phyloP scores from a whole-genome alignment of 495 filamentous ascomycete genomes.

The Penicillium taxi region DNA sequence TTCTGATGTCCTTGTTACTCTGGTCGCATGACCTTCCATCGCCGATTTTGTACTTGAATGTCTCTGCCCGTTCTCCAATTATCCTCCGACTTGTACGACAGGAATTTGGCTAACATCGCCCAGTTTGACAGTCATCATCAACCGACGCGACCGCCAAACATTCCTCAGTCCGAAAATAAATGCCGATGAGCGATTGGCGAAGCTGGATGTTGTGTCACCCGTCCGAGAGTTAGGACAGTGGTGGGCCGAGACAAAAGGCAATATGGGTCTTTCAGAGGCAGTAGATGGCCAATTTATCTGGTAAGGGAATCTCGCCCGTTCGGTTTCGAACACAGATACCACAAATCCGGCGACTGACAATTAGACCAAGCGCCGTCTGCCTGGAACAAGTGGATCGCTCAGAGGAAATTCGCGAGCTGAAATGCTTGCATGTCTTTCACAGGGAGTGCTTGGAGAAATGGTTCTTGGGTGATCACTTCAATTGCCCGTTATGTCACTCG shows the following conservation, averaged over 20 bases:
- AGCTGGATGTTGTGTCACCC: slow-evolving; percentile 34
- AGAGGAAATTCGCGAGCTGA: slow-evolving; percentile 37
- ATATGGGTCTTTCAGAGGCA: slow-evolving; percentile 28
- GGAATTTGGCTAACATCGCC: background rate
- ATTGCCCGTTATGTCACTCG: slow-evolving; percentile 38
- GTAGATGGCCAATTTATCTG: slow-evolving; percentile 38
- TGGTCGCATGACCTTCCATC: background rate
- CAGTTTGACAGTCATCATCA: slow-evolving; percentile 33
- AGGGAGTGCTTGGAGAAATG: slow-evolving; percentile 40
- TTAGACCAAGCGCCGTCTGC: slow-evolving; percentile 29
- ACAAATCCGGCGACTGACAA: background rate
- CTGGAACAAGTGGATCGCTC: slow-evolving; percentile 33
- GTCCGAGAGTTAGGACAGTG: slow-evolving; percentile 37
- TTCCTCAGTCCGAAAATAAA: slow-evolving; percentile 19
- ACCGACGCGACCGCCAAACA: slow-evolving; percentile 27
- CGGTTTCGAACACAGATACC: background rate
- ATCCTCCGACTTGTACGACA: slow-evolving; percentile 6
- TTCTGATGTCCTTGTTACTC: background rate
- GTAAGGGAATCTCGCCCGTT: slow-evolving; percentile 14
- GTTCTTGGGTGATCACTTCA: slow-evolving; percentile 38
- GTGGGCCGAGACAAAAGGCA: slow-evolving; percentile 33
- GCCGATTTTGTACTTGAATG: background rate
- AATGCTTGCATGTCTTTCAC: slow-evolving; percentile 42
- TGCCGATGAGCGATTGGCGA: slow-evolving; percentile 29
- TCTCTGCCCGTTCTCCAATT: background rate